Evolutionary conservation across 305 asterid species (phyloP), one percentile per base, ranked within the genome.

Genomic region (Fraxinus platypoda): DNA sequence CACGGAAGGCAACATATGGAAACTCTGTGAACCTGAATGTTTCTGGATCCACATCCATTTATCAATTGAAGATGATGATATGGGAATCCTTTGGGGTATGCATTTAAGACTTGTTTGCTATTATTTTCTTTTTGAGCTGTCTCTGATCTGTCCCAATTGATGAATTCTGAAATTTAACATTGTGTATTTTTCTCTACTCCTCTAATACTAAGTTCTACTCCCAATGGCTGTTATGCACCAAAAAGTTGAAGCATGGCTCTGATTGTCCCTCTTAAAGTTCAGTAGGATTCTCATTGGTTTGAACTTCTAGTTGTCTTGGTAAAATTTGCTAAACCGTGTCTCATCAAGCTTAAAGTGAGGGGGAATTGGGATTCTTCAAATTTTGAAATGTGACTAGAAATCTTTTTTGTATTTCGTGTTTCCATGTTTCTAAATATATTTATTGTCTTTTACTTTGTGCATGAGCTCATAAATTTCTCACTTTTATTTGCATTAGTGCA

Each of bases 31-130:
- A 92, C 83, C 80, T 94, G 85, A 92, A 89, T 79, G 99, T 94
- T 75, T 96, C 99, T 76, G 95, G 94, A 64, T 87, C 93, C 78
- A 96, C 99, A 82, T 90, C 98, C 66, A 59, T 96, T 85, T 93
- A 91, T 91, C 97, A 96, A 87, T 93, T 96, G 87, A 96, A 93
- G 91, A 91, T 96, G 98, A 94, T 96, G 98, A 94, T 96, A 85
- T 96, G 98, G 99, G 97, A 96, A 89, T 89, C 98, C 62, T 96
- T 96, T 85, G 99, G 98, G 94, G 99, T 96, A 93, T 82, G 92
- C 76, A 41, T 84, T 83, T 80, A 41, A 34, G 25, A 35, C 54
- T 4, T 8, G 74, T 77, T 33, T 82, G 52, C 21, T 54, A 15
- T 76, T 75, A 74, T 57, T 57, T 17, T 31, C 57, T 70, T 35